Percentiles rank a stretch among this genome's conserved stretches.
phyloP scores from a whole-genome alignment of 805 yeast species.

The Lachancea thermotolerans region DNA sequence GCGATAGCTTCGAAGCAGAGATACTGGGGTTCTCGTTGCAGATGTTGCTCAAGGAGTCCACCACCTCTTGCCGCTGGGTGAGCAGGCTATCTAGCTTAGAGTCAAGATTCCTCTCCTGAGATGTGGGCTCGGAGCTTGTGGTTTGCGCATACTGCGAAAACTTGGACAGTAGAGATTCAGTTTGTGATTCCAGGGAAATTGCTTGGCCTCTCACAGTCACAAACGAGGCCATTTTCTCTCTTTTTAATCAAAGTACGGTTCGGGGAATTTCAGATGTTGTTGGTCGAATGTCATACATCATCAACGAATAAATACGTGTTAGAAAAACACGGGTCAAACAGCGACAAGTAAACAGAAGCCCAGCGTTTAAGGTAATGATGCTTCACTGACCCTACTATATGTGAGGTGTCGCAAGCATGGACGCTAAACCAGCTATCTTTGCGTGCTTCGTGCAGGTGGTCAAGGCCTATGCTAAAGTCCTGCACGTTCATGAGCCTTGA shows the following conservation, averaged over 20 bases:
- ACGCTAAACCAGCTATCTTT: conserved; percentile 20
- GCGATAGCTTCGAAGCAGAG: conserved; percentile 71
- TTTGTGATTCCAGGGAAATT: conserved; percentile 62
- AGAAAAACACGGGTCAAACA: conserved; percentile 6
- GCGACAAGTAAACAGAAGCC: conserved; percentile 16
- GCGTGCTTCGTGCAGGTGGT: conserved; percentile 4
- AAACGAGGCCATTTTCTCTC: conserved; percentile 40
- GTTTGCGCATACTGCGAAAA: conserved; percentile 51
- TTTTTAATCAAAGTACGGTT: not conserved
- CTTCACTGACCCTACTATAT: conserved; percentile 17
- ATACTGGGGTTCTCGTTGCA: conserved; percentile 51
- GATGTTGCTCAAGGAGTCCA: conserved; percentile 45
- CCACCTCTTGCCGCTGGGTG: conserved; percentile 45
- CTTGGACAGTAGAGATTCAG: conserved; percentile 45
- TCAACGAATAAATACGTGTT: not conserved
- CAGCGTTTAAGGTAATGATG: conserved; percentile 21
- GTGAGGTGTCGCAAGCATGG: conserved; percentile 27
- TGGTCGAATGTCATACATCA: not conserved
- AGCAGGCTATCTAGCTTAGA: conserved; percentile 46
- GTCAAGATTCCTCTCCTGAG: conserved; percentile 42
- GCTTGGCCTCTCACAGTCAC: conserved; percentile 63
- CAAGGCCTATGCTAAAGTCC: conserved; percentile 10
- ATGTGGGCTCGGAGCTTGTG: conserved; percentile 41
- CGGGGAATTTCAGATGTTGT: not conserved
- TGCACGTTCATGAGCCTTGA: conserved; percentile 5